Conservation (phyloP, 2,329 filamentous ascomycete species). For the Leptosphaerulina australis region DNA sequence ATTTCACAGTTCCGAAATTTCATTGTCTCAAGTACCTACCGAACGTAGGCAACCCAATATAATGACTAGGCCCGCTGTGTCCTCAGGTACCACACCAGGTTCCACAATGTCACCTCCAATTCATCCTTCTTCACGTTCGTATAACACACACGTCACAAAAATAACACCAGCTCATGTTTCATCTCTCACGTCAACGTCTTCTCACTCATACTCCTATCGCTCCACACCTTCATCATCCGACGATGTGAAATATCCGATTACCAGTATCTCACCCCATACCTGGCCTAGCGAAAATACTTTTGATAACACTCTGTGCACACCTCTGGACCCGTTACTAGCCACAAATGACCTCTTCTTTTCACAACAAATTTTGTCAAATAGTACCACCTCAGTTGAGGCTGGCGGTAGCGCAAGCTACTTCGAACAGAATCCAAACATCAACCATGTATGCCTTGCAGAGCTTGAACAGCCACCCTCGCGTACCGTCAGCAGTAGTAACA, state of each 20-base stretch:
- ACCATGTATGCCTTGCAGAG: neutral
- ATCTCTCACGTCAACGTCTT: neutral
- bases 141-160: neutral
- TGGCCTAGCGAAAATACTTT: neutral
- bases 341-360: neutral
- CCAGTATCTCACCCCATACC: neutral
- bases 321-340: neutral
- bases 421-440: neutral
- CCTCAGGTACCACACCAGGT: neutral
- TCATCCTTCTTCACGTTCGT: neutral
- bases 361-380: neutral
- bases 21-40: neutral
- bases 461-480: neutral
- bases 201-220: neutral
- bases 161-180: slow-evolving; percentile 1
- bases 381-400: neutral
- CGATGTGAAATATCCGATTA: neutral
- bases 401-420: neutral
- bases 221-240: neutral
- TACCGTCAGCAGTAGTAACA: rapidly evolving
- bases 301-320: neutral
- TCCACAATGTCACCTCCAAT: slow-evolving; percentile 3
- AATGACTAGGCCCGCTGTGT: neutral
- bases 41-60: neutral
- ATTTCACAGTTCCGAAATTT: too few relatives aligned